Evolutionary conservation across 1,284 basidiomycete species (phyloP).

Genomic region (Sanghuangporus baumii): DNA sequence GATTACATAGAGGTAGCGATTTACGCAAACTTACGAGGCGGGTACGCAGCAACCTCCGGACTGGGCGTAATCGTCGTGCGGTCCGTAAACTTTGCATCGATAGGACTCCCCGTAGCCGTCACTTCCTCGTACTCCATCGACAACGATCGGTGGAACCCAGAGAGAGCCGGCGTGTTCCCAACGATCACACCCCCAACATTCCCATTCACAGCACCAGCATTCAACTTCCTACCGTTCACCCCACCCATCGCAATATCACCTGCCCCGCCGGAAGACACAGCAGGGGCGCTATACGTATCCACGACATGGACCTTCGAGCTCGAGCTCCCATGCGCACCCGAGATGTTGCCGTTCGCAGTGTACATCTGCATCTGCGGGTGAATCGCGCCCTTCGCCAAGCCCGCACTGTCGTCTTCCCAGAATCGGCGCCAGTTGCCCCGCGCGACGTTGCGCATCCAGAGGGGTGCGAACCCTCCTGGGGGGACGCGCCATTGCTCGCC

Average conservation of each 20-base stretch:
- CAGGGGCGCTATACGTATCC: neutral
- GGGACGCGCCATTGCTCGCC: constrained; percentile 67
- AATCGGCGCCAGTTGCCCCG: constrained; percentile 8
- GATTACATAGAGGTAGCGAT: no score
- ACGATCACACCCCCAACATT: neutral
- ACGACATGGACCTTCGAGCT: neutral
- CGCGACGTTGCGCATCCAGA: constrained; percentile 48
- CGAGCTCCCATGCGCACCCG: neutral
- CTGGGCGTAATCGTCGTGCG: neutral
- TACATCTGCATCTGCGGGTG: constrained; percentile 3
- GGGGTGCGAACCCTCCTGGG: constrained; percentile 60
- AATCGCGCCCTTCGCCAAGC: neutral
- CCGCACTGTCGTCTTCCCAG: constrained; percentile 3
- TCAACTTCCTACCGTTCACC: neutral
- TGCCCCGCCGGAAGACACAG: neutral
- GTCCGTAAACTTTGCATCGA: neutral
- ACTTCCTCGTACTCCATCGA: neutral
- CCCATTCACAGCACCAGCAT: neutral
- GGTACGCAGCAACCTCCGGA: neutral
- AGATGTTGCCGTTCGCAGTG: neutral
- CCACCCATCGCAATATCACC: neutral
- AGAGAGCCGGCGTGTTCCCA: neutral
- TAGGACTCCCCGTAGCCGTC: neutral
- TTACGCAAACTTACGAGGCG: neutral
- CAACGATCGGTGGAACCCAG: neutral